Base-by-base conservation (phyloP, 2,329 filamentous ascomycete genomes). In the Trichoderma semiorbis region DNA sequence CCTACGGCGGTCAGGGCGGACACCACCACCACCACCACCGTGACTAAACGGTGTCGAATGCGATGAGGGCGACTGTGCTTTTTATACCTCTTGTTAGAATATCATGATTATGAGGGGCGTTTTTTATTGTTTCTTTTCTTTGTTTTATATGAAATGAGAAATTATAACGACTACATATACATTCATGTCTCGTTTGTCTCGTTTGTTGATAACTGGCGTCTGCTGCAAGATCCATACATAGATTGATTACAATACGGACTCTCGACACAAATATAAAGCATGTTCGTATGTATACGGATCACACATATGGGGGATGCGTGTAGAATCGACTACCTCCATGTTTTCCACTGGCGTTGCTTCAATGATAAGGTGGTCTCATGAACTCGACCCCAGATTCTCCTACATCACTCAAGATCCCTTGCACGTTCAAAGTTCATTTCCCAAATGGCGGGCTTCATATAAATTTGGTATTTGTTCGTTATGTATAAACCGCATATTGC, bases 21-120 rank as follows among this genome's bases (percentile, higher is more conserved):
- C 63, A 61, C 36, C 65, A 69, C 10, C 55, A 61, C 47, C 67
- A 62, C 72, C 74, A 73, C 60, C 75, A 76, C 62, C 75, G 71
- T 71, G 18, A 47, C 4, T 60, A 64, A n/a, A 30, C 30, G 58
- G 14, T 10, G 32, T 14, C 21, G 21, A 39, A 26, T 24, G n/a
- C 47, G 21, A 24, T 6, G 47, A 53, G 47, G 47, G 11, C 21
- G n/a, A 24, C 3, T 14, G 21, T 53, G 47, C 47, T 53, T 24
- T 53, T 53, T 24, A 53, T 53, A 53, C 43, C 43, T 50, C 43
- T 53, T 53, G 21, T 24, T 53, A 53, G 47, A 24, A 53, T 24
- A 24, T 53, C 47, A 53, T 53, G 47, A 53, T 53, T 53, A 53
- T 53, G 47, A 53, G 21, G 47, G 47, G 47, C 47, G 47, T 53